phyloP scores from a whole-genome alignment of 2,329 filamentous ascomycete species.

The Aspergillus pseudoviridinutans region DNA sequence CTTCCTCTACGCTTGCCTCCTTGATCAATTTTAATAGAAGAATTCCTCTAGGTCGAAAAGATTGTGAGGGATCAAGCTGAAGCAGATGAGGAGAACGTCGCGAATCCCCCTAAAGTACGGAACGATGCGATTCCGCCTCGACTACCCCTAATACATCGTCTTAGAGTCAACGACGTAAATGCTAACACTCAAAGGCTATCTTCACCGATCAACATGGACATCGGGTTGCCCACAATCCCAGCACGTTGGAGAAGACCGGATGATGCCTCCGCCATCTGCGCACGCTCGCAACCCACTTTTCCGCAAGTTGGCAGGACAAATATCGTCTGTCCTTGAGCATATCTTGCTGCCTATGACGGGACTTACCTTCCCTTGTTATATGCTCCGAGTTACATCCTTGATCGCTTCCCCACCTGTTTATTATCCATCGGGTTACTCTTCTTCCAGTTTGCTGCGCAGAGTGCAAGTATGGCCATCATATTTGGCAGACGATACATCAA shows the following conservation, averaged over 20 bases:
- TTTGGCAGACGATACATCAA: not conserved
- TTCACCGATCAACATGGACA: slow-evolving; percentile 27
- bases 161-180: not conserved
- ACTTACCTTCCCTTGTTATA: not conserved
- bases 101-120: slow-evolving; percentile 23
- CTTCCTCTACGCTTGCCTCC: not conserved
- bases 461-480: not conserved
- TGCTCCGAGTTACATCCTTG: not conserved
- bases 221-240: slow-evolving; percentile 22
- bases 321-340: not conserved
- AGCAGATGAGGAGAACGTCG: slow-evolving; percentile 20
- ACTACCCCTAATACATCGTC: not conserved
- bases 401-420: not conserved
- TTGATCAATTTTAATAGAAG: not conserved
- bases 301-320: not conserved
- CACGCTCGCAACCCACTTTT: not conserved
- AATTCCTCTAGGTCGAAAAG: slow-evolving; percentile 14
- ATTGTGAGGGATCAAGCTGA: slow-evolving; percentile 20
- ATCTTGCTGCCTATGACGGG: not conserved
- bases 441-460: not conserved
- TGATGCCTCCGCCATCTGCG: not conserved
- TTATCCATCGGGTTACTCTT: not conserved
- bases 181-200: slow-evolving; percentile 15
- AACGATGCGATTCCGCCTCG: not conserved
- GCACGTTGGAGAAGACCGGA: slow-evolving; percentile 15